Conservation (phyloP, 805 yeast species). For the Tetrapisispora nanseiensis region DNA sequence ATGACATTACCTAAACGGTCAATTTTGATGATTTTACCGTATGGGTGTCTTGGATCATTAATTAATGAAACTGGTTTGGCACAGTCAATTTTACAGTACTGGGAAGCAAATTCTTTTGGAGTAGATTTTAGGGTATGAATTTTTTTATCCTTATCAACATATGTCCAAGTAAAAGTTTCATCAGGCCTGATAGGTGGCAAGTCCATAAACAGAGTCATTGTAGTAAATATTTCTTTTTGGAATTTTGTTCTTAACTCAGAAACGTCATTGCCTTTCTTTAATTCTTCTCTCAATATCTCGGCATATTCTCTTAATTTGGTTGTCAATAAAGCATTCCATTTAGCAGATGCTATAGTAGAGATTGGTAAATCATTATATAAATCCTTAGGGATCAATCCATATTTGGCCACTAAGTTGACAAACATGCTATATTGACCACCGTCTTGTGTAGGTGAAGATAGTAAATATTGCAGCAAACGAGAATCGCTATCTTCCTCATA, state of each 20-base stretch:
- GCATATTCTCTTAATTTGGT: slow-evolving; percentile 74
- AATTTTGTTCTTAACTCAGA: slow-evolving; percentile 37
- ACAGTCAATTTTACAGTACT: slow-evolving; percentile 44
- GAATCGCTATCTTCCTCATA: slow-evolving; percentile 57
- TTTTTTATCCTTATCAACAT: slow-evolving; percentile 55
- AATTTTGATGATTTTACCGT: slow-evolving; percentile 53
- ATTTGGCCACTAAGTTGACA: slow-evolving; percentile 63
- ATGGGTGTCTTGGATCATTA: slow-evolving; percentile 74
- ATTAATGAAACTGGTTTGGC: slow-evolving; percentile 53
- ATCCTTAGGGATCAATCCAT: slow-evolving; percentile 70
- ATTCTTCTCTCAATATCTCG: slow-evolving; percentile 45
- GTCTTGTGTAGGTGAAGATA: slow-evolving; percentile 60
- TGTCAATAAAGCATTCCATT: slow-evolving; percentile 52
- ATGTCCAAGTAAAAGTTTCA: slow-evolving; percentile 66
- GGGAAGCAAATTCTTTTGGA: slow-evolving; percentile 54
- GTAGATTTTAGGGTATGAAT: slow-evolving; percentile 42
- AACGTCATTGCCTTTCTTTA: slow-evolving; percentile 29
- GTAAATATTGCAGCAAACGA: slow-evolving; percentile 55
- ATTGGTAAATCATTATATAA: slow-evolving; percentile 60
- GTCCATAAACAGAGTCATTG: slow-evolving; percentile 62
- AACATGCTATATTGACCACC: slow-evolving; percentile 90
- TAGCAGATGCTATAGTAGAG: slow-evolving; percentile 41
- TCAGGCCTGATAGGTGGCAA: slow-evolving; percentile 65
- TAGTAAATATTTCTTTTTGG: slow-evolving; percentile 55
- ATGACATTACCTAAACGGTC: slow-evolving; percentile 66